These are phyloP conservation scores for Rhizopogon vinicolor DNA, from an alignment of 768 basidiomycete genomes.

Conservation along the genomic window DNA sequence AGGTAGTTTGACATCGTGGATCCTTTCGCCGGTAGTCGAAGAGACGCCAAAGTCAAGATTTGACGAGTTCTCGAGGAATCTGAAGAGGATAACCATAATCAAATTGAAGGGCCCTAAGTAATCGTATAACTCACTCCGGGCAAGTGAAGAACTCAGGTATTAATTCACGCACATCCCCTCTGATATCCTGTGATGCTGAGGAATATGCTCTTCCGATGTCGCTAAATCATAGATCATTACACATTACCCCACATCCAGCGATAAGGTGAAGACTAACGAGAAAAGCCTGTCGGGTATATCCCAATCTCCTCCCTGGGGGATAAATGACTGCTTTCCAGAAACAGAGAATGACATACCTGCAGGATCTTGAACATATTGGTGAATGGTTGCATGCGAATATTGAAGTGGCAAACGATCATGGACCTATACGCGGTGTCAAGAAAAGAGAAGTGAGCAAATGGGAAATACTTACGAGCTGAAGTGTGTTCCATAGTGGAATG, in stretches of 20 bases:
- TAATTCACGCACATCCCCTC: slow-evolving; percentile 91
- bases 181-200: slow-evolving; percentile 79
- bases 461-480: slow-evolving; percentile 58
- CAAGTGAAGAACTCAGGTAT: slow-evolving; percentile 87
- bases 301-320: slow-evolving; percentile 82
- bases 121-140: slow-evolving; percentile 56
- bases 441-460: not conserved
- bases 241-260: not conserved
- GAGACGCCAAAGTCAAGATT: slow-evolving; percentile 77
- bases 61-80: slow-evolving; percentile 79
- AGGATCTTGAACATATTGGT: slow-evolving; percentile 95
- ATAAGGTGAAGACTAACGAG: slow-evolving; percentile 36
- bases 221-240: slow-evolving; percentile 29
- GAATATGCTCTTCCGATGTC: slow-evolving; percentile 78
- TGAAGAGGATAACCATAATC: slow-evolving; percentile 22
- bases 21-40: slow-evolving; percentile 69
- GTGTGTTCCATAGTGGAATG: slow-evolving; percentile 93
- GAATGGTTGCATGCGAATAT: slow-evolving; percentile 86
- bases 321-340: not conserved
- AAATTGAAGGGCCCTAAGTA: not conserved
- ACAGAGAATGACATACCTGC: slow-evolving; percentile 35
- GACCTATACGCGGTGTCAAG: slow-evolving; percentile 33
- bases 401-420: slow-evolving; percentile 94
- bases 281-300: slow-evolving; percentile 89
- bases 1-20: slow-evolving; percentile 86